Conservation (phyloP, 2,329 filamentous ascomycete genomes). For the Zopfia rhizophila region DNA sequence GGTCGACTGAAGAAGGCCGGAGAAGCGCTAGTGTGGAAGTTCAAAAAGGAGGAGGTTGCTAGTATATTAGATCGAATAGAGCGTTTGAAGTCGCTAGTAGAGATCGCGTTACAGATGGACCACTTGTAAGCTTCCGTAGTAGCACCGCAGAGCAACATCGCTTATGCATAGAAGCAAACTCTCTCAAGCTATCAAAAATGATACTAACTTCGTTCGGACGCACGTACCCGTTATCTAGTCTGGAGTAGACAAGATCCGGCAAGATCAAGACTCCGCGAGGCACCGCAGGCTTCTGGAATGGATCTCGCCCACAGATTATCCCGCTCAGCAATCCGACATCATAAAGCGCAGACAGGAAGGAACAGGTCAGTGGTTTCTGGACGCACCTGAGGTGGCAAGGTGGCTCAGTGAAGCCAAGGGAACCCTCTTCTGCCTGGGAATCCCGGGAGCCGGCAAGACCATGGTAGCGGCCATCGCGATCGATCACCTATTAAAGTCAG, state of each 20-base stretch:
- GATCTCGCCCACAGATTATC: slow-evolving; percentile 19
- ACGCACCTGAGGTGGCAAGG: slow-evolving; percentile 12
- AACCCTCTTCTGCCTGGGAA: slow-evolving; percentile 26
- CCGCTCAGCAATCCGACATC: slow-evolving; percentile 16
- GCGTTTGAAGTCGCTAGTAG: slow-evolving; percentile 15
- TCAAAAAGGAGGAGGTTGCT: slow-evolving; percentile 18
- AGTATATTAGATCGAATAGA: slow-evolving; percentile 16
- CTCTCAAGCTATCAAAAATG: slow-evolving; percentile 11
- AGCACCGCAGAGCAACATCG: slow-evolving; percentile 4
- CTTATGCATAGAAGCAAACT: slow-evolving; percentile 13
- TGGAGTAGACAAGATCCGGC: slow-evolving; percentile 13
- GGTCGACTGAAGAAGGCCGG: background rate
- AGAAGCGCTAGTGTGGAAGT: slow-evolving; percentile 19
- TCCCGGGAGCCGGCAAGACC: slow-evolving; percentile 29
- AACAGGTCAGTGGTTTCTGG: slow-evolving; percentile 25
- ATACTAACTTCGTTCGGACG: slow-evolving; percentile 3
- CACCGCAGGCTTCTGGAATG: slow-evolving; percentile 10
- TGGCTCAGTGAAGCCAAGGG: slow-evolving; percentile 18
- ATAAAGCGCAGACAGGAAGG: slow-evolving; percentile 16
- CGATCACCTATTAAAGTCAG: slow-evolving; percentile 16
- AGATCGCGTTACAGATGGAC: slow-evolving; percentile 19
- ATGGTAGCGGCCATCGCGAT: slow-evolving; percentile 26
- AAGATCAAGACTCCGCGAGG: slow-evolving; percentile 11
- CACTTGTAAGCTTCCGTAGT: slow-evolving; percentile 13
- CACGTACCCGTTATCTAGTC: slow-evolving; percentile 8